Conservation (phyloP, 768 basidiomycete species). For the Boletus insuetus region DNA sequence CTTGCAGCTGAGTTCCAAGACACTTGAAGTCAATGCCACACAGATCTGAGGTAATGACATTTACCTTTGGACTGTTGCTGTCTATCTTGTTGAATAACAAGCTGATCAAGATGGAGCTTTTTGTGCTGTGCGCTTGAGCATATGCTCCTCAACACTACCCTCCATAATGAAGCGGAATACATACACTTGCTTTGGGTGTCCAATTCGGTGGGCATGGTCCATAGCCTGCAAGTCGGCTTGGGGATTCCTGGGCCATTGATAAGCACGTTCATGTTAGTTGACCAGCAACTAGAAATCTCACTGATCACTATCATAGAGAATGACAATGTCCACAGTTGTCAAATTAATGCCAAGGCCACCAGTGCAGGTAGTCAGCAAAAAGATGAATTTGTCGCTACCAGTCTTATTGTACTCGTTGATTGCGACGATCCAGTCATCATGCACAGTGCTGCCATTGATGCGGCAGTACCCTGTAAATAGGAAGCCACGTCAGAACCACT, state of each 20-base stretch:
- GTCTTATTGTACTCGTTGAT: slow-evolving; percentile 99
- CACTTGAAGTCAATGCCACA: neutral
- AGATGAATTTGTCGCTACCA: slow-evolving; percentile 92
- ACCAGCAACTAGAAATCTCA: slow-evolving; percentile 33
- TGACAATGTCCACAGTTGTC: slow-evolving; percentile 91
- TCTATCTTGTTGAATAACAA: slow-evolving; percentile 95
- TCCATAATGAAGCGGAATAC: slow-evolving; percentile 85
- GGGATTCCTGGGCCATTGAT: slow-evolving; percentile 68
- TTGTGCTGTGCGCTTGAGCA: slow-evolving; percentile 89
- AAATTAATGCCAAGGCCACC: slow-evolving; percentile 97
- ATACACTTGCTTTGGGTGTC: slow-evolving; percentile 87
- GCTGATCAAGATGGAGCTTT: slow-evolving; percentile 91
- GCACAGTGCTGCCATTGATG: slow-evolving; percentile 93
- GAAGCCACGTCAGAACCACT: slow-evolving; percentile 1
- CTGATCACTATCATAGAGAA: slow-evolving; percentile 98
- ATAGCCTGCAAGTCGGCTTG: slow-evolving; percentile 99
- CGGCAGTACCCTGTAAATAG: slow-evolving; percentile 79
- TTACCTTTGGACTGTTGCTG: slow-evolving; percentile 75
- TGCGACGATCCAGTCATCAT: slow-evolving; percentile 91
- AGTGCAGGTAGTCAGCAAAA: slow-evolving; percentile 93
- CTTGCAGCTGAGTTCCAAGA: slow-evolving; percentile 59
- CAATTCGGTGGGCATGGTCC: slow-evolving; percentile 97
- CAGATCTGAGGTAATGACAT: slow-evolving; percentile 12
- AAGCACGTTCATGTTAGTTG: too few relatives aligned
- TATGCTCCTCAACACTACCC: slow-evolving; percentile 91